Base-by-base conservation (phyloP, 2,329 filamentous ascomycete genomes). In the Thelonectria rubi region DNA sequence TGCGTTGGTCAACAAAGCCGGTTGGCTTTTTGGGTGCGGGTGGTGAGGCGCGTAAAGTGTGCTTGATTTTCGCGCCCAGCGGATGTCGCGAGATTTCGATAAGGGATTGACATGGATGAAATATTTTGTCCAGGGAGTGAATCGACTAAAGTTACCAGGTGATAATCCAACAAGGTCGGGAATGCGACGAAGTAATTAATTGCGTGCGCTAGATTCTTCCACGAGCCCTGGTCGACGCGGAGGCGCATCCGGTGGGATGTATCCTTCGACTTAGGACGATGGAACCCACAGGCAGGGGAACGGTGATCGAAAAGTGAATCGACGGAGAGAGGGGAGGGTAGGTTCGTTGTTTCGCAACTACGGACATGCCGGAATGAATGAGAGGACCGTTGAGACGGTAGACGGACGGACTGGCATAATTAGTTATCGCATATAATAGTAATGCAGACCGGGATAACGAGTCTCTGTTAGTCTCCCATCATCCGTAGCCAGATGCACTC, bases 151-250 rank as follows among this genome's bases (percentile, higher is more conserved):
- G 26, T 37, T 37, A 11, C 46, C 46, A 32, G 17, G 24, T 30
- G 46, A 20, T 17, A 6, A 42, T 42, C 39, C 42, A 14, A 43
- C 20, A 5, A 20, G 18, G 20, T 56, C 61, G 40, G 49, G 53
- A 51, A 45, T 60, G 58, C 58, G n/a, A n/a, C n/a, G 39, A 18
- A 17, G 18, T 47, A 47, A 47, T 47, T 49, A 54, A 59, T 59
- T 30, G 45, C 24, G 34, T 30, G 26, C 54, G 32, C 56, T 48
- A 58, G 42, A 53, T 49, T 42, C 49, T 12, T 24, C 39, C 17
- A 63, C 56, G 54, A 15, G 61, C 59, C 62, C 59, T 65, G 57
- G 60, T 61, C 42, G 52, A 46, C 68, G 60, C 65, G 65, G 66
- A 55, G 61, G 62, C 37, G 42, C 55, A 59, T 69, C 68, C 63